phyloP scores from a whole-genome alignment of 805 yeast genomes.

The Wickerhamomyces kurtzmanii region DNA sequence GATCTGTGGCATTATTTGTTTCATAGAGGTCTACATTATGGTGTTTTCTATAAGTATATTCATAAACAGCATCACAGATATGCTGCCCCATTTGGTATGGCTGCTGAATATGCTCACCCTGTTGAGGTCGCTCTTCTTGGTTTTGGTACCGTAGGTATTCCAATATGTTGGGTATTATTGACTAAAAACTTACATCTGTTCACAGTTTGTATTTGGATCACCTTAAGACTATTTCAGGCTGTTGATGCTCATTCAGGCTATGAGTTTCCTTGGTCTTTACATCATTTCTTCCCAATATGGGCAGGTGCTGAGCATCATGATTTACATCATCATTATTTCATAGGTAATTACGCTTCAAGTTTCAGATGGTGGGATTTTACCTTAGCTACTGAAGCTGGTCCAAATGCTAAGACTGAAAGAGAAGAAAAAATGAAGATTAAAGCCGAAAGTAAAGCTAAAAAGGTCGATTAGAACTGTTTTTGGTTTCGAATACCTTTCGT shows the following conservation, averaged over 20 bases:
- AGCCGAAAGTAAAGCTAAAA: conserved; percentile 30
- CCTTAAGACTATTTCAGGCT: conserved; percentile 67
- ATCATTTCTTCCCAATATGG: conserved; percentile 72
- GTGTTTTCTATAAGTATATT: conserved; percentile 61
- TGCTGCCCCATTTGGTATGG: conserved; percentile 79
- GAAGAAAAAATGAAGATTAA: conserved; percentile 31
- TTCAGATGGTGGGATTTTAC: conserved; percentile 76
- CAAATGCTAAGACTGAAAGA: conserved; percentile 44
- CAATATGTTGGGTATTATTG: conserved; percentile 55
- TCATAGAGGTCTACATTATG: conserved; percentile 66
- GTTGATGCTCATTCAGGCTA: conserved; percentile 82
- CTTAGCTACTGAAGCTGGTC: conserved; percentile 60
- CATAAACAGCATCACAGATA: conserved; percentile 81
- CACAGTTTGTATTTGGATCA: conserved; percentile 67
- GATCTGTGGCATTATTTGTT: conserved; percentile 82
- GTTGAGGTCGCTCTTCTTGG: conserved; percentile 71
- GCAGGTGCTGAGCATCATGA: conserved; percentile 86
- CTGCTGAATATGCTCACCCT: conserved; percentile 85
- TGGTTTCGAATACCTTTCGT: too few relatives aligned
- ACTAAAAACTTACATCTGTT: conserved; percentile 57
- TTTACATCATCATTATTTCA: conserved; percentile 73
- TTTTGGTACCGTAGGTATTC: conserved; percentile 75
- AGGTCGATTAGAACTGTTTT: too few relatives aligned
- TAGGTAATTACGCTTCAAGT: conserved; percentile 74
- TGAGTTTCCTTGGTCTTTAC: conserved; percentile 77